Conservation (phyloP, 805 yeast species). For the Kuraishia hungarica region DNA sequence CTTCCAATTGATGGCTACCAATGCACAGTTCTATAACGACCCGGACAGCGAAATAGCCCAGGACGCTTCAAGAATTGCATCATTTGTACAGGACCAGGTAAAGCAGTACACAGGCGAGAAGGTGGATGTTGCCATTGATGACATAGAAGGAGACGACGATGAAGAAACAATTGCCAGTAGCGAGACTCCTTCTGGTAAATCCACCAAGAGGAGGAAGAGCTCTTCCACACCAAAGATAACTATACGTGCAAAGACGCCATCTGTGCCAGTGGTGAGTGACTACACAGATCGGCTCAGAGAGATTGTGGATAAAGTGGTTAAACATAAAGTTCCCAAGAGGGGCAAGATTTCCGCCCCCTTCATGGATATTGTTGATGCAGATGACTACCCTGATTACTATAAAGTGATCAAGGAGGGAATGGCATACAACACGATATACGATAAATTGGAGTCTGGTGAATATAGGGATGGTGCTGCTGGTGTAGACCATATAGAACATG, state of each 20-base stretch:
- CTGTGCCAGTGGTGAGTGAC: constrained; percentile 4
- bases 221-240: constrained; percentile 8
- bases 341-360: constrained; percentile 62
- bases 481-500: constrained; percentile 51
- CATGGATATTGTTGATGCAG: constrained; percentile 61
- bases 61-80: constrained; percentile 50
- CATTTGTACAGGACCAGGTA: constrained; percentile 46
- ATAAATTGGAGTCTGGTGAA: constrained; percentile 41
- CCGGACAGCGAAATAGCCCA: constrained; percentile 54
- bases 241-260: constrained; percentile 6
- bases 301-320: constrained; percentile 30
- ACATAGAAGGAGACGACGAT: neutral
- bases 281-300: constrained; percentile 13
- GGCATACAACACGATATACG: constrained; percentile 53
- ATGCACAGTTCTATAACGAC: constrained; percentile 70
- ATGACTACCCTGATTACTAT: constrained; percentile 75
- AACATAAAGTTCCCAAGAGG: constrained; percentile 37
- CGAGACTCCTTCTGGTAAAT: neutral
- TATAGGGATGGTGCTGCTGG: constrained; percentile 38
- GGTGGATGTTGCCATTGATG: constrained; percentile 4
- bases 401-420: constrained; percentile 65
- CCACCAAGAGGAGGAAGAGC: neutral
- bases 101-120: constrained; percentile 25
- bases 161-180: neutral
- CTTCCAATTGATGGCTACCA: constrained; percentile 56